Conservation (phyloP, 768 basidiomycete genomes). For the Rhodotorula babjevae region DNA sequence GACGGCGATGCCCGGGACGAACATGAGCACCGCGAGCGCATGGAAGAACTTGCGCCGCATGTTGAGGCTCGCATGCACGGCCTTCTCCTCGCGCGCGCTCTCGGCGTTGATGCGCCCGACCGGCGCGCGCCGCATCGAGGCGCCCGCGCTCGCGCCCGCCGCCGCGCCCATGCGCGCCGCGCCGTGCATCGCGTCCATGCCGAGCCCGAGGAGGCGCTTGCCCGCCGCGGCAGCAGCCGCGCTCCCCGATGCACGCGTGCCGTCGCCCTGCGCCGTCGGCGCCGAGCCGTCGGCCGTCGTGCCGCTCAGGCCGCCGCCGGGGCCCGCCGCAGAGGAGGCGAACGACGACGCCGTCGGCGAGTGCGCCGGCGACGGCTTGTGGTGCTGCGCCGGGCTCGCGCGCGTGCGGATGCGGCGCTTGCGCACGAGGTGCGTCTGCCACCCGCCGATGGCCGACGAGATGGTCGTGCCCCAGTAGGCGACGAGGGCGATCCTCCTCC, state of each 20-base stretch:
- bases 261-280: neutral
- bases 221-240: neutral
- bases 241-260: neutral
- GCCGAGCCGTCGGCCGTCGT: neutral
- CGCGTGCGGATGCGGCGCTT: conserved; percentile 53
- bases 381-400: conserved; percentile 53
- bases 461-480: conserved; percentile 80
- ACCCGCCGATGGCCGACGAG: conserved; percentile 81
- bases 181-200: conserved; percentile 1
- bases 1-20: conserved; percentile 83
- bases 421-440: conserved; percentile 83
- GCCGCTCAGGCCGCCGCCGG: neutral
- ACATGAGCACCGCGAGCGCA: conserved; percentile 90
- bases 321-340: too few species aligned
- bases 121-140: neutral
- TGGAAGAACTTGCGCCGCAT: conserved; percentile 96
- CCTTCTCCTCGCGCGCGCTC: conserved; percentile 50
- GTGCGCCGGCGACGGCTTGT: conserved; percentile 40
- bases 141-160: conserved; percentile 45
- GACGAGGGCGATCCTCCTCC: conserved; percentile 72
- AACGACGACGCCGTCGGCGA: neutral
- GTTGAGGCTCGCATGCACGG: conserved; percentile 77
- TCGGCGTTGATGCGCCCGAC: conserved; percentile 17
- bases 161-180: neutral
- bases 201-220: neutral